A percentile compares a stretch with the other conserved stretches of the same genome.
phyloP scores from a whole-genome alignment of 1,284 basidiomycete genomes.

The Wallemia mellicola region DNA sequence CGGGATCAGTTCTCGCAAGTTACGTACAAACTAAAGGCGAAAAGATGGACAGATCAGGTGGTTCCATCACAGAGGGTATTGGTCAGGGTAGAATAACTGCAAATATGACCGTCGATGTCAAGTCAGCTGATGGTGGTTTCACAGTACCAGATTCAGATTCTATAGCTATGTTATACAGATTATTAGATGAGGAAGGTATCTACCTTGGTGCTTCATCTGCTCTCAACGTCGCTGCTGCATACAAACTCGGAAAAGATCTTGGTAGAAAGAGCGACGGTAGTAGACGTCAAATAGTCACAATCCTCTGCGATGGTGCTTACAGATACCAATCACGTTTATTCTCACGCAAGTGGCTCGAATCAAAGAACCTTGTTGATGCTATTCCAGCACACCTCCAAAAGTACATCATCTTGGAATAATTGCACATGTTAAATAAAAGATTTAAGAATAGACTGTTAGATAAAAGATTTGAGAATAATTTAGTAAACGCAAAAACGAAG shows the following conservation, averaged over 20 bases:
- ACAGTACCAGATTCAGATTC: conserved; percentile 67
- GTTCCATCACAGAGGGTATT: conserved; percentile 81
- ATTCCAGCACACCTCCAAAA: conserved; percentile 65
- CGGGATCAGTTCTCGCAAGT: conserved; percentile 68
- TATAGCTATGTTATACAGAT: conserved; percentile 74
- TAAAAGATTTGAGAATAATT: too few relatives aligned
- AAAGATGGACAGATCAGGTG: conserved; percentile 46
- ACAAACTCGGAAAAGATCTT: conserved; percentile 54
- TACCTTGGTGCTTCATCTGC: conserved; percentile 93
- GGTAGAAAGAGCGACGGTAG: conserved; percentile 25
- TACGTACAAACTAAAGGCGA: conserved; percentile 56
- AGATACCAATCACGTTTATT: conserved; percentile 79
- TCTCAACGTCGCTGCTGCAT: conserved; percentile 78
- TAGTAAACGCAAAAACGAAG: too few relatives aligned
- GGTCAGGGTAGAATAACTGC: conserved; percentile 92
- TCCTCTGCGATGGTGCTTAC: conserved; percentile 73
- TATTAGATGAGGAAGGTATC: conserved; percentile 72
- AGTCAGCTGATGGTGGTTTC: conserved; percentile 48
- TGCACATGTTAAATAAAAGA: too few relatives aligned
- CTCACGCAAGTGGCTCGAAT: conserved; percentile 73
- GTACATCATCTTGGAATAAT: conserved; percentile 44
- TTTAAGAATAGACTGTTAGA: too few relatives aligned
- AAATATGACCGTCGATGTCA: conserved; percentile 61
- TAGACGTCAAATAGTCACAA: conserved; percentile 51
- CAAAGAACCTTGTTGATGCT: conserved; percentile 44